These are phyloP conservation scores for Berberis thunbergii DNA, from an alignment of 164 flowering plant species.

Conservation along the genomic window DNA sequence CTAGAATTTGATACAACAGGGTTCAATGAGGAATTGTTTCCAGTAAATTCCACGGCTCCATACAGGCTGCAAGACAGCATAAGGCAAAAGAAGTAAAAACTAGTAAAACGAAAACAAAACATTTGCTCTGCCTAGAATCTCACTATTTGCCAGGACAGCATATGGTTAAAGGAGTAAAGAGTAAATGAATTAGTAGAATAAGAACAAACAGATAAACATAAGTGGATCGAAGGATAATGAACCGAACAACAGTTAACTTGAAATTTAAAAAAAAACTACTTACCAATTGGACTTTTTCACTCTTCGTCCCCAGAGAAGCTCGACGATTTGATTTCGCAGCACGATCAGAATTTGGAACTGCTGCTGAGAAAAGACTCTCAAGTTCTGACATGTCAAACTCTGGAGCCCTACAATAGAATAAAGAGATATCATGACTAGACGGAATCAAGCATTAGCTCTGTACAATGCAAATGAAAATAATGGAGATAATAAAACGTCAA, in stretches of 20 bases:
- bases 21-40: too few relatives aligned
- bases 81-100: not conserved
- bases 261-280: not conserved
- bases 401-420: slow-evolving; percentile 58
- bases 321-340: slow-evolving; percentile 50
- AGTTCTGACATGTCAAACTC: slow-evolving; percentile 93
- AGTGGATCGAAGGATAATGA: not conserved
- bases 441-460: not conserved
- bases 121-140: too few relatives aligned
- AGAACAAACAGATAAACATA: too few relatives aligned
- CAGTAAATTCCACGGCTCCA: too few relatives aligned
- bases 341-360: slow-evolving; percentile 47
- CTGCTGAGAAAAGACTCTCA: slow-evolving; percentile 81
- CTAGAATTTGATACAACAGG: too few relatives aligned
- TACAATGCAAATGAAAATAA: slow-evolving; percentile 7
- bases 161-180: not conserved
- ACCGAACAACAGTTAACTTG: too few relatives aligned
- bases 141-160: not conserved
- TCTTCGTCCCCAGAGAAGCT: slow-evolving; percentile 41
- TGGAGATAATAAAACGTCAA: not conserved
- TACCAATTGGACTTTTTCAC: slow-evolving; percentile 92
- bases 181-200: not conserved
- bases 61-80: too few relatives aligned
- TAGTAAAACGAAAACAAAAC: too few relatives aligned
- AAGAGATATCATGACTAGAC: not conserved